Evolutionary conservation across 73 alveolate genomes (phyloP).

Genomic region (Tetrahymena elliotti): DNA sequence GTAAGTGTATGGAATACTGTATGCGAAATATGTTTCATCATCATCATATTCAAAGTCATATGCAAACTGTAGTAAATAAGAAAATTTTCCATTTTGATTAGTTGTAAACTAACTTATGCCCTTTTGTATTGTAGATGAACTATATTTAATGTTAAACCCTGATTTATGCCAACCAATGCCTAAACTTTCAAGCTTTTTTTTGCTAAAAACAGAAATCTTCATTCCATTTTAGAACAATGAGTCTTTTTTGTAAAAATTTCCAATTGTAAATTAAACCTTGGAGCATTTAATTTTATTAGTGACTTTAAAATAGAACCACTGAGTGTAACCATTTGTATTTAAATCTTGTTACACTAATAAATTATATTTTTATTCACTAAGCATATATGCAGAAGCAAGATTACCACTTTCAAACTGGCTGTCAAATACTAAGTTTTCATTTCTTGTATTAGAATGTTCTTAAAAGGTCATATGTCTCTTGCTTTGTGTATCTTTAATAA

Average conservation of each 20-base stretch:
- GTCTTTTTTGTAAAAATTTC: constrained; percentile 5
- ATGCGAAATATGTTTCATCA: constrained; percentile 78
- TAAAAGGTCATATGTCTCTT: not conserved
- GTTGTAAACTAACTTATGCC: constrained; percentile 15
- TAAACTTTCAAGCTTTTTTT: constrained; percentile 2
- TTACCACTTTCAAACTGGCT: constrained; percentile 53
- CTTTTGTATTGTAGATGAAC: not conserved
- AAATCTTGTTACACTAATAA: constrained; percentile 45
- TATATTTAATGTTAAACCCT: constrained; percentile 16
- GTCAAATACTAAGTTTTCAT: constrained; percentile 5
- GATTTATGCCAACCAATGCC: constrained; percentile 18
- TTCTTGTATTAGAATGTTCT: not conserved
- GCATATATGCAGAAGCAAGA: constrained; percentile 41
- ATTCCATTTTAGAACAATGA: constrained; percentile 23
- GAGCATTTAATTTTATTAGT: constrained; percentile 8
- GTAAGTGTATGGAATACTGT: constrained; percentile 94
- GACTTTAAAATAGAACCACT: constrained; percentile 40
- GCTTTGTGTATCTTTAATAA: not conserved
- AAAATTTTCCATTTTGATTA: constrained; percentile 21
- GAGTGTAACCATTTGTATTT: constrained; percentile 54
- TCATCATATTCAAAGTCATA: constrained; percentile 43
- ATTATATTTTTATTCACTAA: constrained; percentile 31
- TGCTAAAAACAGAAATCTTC: constrained; percentile 6
- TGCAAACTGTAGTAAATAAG: constrained; percentile 47
- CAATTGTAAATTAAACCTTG: constrained; percentile 1